Evolutionary conservation across 441 rosid genomes (phyloP).

Genomic region (Erodium moschatum): DNA sequence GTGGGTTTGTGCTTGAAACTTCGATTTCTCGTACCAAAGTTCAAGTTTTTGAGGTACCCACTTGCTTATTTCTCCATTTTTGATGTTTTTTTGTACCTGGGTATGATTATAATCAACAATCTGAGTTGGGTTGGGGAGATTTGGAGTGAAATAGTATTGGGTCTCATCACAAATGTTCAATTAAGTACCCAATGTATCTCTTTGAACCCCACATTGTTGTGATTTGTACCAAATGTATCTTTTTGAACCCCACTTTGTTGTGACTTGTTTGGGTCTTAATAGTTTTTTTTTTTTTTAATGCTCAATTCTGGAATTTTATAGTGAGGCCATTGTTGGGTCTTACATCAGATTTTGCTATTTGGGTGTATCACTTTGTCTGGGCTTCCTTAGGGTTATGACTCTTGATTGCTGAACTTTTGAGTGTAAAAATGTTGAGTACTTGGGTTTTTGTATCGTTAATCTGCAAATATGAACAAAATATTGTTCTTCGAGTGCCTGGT

Average conservation of each 20-base stretch:
- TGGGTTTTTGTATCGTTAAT: neutral
- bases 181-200: no score
- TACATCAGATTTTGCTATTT: neutral
- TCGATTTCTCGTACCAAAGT: neutral
- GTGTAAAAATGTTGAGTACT: neutral
- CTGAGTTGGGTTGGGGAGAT: neutral
- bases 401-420: neutral
- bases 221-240: neutral
- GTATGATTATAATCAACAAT: neutral
- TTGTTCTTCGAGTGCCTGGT: neutral
- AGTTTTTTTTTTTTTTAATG: neutral
- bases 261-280: neutral
- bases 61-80: neutral
- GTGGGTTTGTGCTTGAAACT: conserved; percentile 1
- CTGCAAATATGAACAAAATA: neutral
- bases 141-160: neutral
- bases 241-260: neutral
- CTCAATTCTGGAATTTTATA: neutral
- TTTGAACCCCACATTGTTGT: neutral
- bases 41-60: neutral
- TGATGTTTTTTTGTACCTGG: neutral
- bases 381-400: neutral
- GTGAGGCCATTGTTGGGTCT: neutral
- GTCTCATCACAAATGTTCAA: neutral
- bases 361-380: neutral